These are phyloP conservation scores for Brachypodium distachyon DNA, from an alignment of 202 grass and related monocot species.

Conservation along the genomic window DNA sequence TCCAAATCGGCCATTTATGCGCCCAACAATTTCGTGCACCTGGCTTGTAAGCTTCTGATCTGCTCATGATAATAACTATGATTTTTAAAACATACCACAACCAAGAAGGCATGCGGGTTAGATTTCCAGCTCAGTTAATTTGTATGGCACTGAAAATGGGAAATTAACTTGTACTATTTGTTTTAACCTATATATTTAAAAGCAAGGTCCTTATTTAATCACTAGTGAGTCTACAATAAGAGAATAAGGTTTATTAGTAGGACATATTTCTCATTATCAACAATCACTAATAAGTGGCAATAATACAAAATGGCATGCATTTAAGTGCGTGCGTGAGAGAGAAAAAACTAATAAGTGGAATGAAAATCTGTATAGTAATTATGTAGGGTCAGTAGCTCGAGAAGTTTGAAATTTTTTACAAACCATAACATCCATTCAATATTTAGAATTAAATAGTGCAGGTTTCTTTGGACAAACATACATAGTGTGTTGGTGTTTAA, in stretches of 20 bases:
- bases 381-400: not conserved
- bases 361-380: too few species aligned
- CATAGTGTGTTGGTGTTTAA: too few species aligned
- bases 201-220: not conserved
- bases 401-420: not conserved
- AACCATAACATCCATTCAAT: not conserved
- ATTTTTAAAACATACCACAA: conserved; percentile 5
- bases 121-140: not conserved
- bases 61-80: conserved; percentile 24
- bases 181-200: not conserved
- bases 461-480: not conserved
- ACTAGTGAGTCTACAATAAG: not conserved
- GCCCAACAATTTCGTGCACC: conserved; percentile 98
- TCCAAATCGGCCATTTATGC: conserved; percentile 98
- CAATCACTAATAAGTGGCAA: too few species aligned
- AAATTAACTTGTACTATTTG: not conserved
- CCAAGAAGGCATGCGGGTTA: not conserved
- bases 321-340: too few species aligned
- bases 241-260: not conserved
- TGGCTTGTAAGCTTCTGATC: conserved; percentile 99
- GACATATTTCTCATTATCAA: not conserved
- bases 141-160: not conserved
- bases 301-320: too few species aligned
- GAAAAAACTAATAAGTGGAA: too few species aligned
- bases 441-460: not conserved